phyloP scores from a whole-genome alignment of 495 filamentous ascomycete species.

The Neurospora sp. region DNA sequence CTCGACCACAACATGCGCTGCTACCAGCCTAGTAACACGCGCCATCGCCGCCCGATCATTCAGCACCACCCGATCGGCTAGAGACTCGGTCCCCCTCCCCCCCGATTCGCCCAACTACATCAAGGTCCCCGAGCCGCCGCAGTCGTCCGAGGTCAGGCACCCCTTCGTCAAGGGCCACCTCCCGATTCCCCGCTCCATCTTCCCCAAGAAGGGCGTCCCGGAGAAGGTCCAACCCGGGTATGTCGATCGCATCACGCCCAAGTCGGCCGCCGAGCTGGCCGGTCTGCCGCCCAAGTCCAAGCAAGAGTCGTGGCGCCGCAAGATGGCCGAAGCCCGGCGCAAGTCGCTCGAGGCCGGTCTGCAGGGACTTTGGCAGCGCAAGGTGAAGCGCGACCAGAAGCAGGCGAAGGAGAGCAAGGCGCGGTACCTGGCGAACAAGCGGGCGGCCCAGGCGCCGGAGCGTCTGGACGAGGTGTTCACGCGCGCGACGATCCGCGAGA shows the following conservation, averaged over 20 bases:
- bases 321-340: conserved; percentile 28
- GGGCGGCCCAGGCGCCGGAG: conserved; percentile 27
- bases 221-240: conserved; percentile 21
- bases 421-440: conserved; percentile 12
- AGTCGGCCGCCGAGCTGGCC: conserved; percentile 15
- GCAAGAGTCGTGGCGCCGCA: conserved; percentile 23
- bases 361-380: conserved; percentile 28
- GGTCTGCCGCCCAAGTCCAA: conserved; percentile 16
- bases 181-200: conserved; percentile 33
- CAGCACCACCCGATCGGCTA: conserved; percentile 4
- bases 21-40: conserved; percentile 30
- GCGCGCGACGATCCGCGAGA: conserved; percentile 24
- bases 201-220: conserved; percentile 25
- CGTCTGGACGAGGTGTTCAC: conserved; percentile 33
- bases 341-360: conserved; percentile 26
- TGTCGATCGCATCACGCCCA: conserved; percentile 16
- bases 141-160: conserved; percentile 25
- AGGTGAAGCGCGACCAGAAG: conserved; percentile 12
- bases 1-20: conserved; percentile 52
- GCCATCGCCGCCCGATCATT: conserved; percentile 7
- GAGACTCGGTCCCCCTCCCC: conserved; percentile 15
- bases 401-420: conserved; percentile 3
- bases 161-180: conserved; percentile 31
- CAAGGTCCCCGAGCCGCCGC: conserved; percentile 33
- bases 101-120: conserved; percentile 39